A percentile compares a stretch with the other conserved stretches of the same genome.
These are phyloP conservation scores for Penicillium digitatum DNA, from an alignment of 2,329 filamentous ascomycete species.

Conservation along the genomic window DNA sequence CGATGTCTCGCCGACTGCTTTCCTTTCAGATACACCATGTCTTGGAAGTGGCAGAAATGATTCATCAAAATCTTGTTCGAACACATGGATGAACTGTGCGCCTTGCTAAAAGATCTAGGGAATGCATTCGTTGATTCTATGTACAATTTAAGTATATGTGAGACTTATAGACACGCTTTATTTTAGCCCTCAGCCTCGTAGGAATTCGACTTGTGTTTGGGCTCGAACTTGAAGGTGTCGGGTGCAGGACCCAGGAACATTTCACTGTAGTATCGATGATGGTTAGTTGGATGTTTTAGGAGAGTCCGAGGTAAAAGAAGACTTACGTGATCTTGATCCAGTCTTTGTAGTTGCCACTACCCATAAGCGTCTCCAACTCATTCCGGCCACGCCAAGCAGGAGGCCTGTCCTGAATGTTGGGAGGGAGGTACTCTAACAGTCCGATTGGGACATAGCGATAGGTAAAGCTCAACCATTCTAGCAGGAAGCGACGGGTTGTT, in stretches of 20 bases:
- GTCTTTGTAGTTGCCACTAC: conserved; percentile 87
- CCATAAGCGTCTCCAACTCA: conserved; percentile 89
- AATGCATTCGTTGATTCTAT: conserved; percentile 6
- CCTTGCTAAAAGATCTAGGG: not conserved
- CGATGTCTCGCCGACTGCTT: not conserved
- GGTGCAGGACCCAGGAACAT: conserved; percentile 95
- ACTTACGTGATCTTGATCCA: conserved; percentile 97
- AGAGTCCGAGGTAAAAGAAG: not conserved
- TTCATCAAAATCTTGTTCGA: not conserved
- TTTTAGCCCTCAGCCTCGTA: conserved; percentile 65
- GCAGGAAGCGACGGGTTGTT: conserved; percentile 82
- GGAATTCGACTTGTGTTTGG: conserved; percentile 94
- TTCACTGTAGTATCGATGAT: conserved; percentile 56
- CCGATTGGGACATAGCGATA: conserved; percentile 89
- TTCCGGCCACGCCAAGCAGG: conserved; percentile 78
- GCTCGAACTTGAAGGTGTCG: conserved; percentile 86
- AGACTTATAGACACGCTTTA: not conserved
- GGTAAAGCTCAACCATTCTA: conserved; percentile 94
- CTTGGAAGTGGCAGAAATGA: not conserved
- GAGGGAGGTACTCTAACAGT: conserved; percentile 80
- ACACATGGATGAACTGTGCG: not conserved
- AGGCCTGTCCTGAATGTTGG: conserved; percentile 81
- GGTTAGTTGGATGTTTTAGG: conserved; percentile 10
- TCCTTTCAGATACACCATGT: not conserved
- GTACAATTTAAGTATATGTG: not conserved